These are phyloP conservation scores for Chalaropsis thielavioides DNA, from an alignment of 2,329 filamentous ascomycete species.

Conservation along the genomic window DNA sequence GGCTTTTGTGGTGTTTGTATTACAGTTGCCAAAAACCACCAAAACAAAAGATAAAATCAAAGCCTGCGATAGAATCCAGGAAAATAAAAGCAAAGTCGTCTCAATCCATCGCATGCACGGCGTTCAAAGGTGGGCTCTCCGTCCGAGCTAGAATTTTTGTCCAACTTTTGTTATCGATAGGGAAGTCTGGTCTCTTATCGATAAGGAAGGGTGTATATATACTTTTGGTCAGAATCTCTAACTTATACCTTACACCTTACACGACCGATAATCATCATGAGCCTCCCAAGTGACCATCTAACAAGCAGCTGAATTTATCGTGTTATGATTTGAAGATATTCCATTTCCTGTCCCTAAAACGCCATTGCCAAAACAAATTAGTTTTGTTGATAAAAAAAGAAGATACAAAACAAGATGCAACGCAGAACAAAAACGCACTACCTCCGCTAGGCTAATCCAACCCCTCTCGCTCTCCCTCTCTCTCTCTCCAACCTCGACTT, in stretches of 20 bases:
- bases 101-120: neutral
- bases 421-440: conserved; percentile 6
- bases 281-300: neutral
- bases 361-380: conserved; percentile 15
- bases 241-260: neutral
- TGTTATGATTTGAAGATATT: conserved; percentile 16
- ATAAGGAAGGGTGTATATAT: neutral
- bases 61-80: neutral
- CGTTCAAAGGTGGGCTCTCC: neutral
- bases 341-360: conserved; percentile 16
- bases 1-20: neutral
- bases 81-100: neutral
- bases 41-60: neutral
- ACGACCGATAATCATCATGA: neutral
- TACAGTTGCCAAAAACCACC: neutral
- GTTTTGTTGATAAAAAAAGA: conserved; percentile 12
- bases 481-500: neutral
- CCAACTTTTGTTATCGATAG: conserved; percentile 16
- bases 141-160: conserved; percentile 15
- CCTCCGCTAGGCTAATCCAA: neutral
- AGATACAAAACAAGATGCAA: conserved; percentile 12
- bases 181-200: conserved; percentile 3
- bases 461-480: neutral
- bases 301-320: neutral
- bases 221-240: neutral